A percentile compares a stretch with the other conserved stretches of the same genome.
These are phyloP conservation scores for Vitis rupestris DNA, from an alignment of 164 flowering plant genomes.

Conservation along the genomic window DNA sequence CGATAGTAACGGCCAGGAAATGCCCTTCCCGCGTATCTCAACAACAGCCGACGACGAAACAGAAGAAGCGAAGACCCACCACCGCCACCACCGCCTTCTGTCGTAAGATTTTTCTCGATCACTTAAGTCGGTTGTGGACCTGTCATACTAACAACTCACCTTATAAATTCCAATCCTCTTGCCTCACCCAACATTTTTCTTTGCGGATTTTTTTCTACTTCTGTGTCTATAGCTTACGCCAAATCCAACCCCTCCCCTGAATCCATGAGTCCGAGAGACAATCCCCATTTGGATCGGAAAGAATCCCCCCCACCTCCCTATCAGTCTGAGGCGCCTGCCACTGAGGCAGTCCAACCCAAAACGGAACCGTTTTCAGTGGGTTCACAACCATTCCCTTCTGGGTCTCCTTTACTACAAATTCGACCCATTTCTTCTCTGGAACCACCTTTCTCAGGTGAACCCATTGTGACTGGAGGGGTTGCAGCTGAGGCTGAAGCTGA, in stretches of 20 bases:
- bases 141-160: not conserved
- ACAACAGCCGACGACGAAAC: too few relatives aligned
- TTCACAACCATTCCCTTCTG: conserved; percentile 5
- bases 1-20: too few relatives aligned
- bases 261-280: conserved; percentile 21
- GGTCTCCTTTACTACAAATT: conserved; percentile 1
- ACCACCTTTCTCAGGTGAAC: not conserved
- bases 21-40: too few relatives aligned
- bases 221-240: not conserved
- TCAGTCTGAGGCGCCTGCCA: not conserved
- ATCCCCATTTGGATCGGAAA: not conserved
- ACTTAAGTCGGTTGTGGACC: conserved; percentile 15
- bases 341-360: not conserved
- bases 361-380: not conserved
- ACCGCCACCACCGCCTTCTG: conserved; percentile 18
- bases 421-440: not conserved
- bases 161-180: not conserved
- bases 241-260: not conserved
- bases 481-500: not conserved
- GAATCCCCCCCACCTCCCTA: conserved; percentile 1
- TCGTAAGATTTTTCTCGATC: conserved; percentile 10
- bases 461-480: not conserved
- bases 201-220: not conserved
- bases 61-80: not conserved
- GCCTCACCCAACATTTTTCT: not conserved